phyloP scores from a whole-genome alignment of 495 filamentous ascomycete species.

The Aspergillus avenaceus region DNA sequence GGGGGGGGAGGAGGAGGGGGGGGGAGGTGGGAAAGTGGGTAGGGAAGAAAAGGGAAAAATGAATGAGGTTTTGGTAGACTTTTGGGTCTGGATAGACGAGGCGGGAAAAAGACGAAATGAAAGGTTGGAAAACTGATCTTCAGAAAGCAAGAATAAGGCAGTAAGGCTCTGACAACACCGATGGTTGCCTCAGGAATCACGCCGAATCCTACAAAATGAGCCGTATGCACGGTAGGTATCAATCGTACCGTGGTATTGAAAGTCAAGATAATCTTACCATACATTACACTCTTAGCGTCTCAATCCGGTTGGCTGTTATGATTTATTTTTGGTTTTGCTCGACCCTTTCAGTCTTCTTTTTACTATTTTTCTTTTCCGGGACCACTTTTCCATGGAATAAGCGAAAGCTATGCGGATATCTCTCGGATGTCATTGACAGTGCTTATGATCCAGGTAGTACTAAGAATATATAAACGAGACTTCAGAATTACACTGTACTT shows the following conservation, averaged over 20 bases:
- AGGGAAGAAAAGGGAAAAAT: conserved; percentile 13
- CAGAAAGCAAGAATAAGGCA: conserved; percentile 16
- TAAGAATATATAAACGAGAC: too few species aligned
- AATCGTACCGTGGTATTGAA: background rate
- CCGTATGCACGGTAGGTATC: conserved; percentile 1
- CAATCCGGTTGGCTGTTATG: conserved; percentile 14
- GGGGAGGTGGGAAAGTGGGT: conserved; percentile 4
- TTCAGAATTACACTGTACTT: background rate
- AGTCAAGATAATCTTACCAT: background rate
- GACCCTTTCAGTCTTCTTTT: background rate
- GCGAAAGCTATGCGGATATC: background rate
- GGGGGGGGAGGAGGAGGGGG: conserved; percentile 7
- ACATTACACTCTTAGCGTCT: conserved; percentile 5
- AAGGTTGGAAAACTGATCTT: conserved; percentile 24
- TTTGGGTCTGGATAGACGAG: conserved; percentile 21
- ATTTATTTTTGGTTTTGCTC: conserved; percentile 9
- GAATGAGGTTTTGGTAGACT: conserved; percentile 21
- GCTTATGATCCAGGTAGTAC: background rate
- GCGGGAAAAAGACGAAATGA: conserved; percentile 21
- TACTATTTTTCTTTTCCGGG: too few species aligned
- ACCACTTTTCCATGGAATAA: too few species aligned
- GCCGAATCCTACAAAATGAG: too few species aligned
- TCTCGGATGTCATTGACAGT: background rate
- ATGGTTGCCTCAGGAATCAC: conserved; percentile 12
- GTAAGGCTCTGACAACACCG: conserved; percentile 3